Conservation (phyloP, 257 asterid species). For the Rhazya stricta region DNA sequence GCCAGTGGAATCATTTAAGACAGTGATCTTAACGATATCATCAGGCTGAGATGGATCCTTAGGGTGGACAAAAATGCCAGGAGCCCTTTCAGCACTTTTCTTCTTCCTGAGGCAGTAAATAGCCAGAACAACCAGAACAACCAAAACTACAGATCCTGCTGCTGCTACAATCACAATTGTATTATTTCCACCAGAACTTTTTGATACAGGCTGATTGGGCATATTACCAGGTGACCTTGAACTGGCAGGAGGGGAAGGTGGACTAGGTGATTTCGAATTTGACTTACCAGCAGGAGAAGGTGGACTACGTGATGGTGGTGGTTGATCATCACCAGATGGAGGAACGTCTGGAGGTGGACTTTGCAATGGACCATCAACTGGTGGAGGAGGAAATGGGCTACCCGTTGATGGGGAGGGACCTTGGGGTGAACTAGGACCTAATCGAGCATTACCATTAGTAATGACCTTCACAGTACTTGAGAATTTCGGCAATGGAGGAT, state of each 20-base stretch:
- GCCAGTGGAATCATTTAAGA: slow-evolving; percentile 25
- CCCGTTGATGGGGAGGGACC: slow-evolving; percentile 19
- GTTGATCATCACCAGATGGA: slow-evolving; percentile 13
- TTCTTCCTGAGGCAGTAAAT: slow-evolving; percentile 31
- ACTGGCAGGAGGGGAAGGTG: slow-evolving; percentile 3
- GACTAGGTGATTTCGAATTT: slow-evolving; percentile 1
- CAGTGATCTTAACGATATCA: slow-evolving; percentile 33
- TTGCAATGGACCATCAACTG: slow-evolving; percentile 11
- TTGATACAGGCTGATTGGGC: slow-evolving; percentile 8
- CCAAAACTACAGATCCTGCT: slow-evolving; percentile 25
- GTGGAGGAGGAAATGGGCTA: slow-evolving; percentile 20
- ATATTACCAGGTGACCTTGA: slow-evolving; percentile 13
- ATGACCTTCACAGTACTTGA: slow-evolving; percentile 36
- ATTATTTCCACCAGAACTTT: slow-evolving; percentile 17
- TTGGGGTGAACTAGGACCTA: slow-evolving; percentile 17
- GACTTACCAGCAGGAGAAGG: slow-evolving; percentile 16
- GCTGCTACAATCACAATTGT: slow-evolving; percentile 17
- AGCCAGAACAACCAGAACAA: slow-evolving; percentile 21
- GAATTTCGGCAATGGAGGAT: slow-evolving; percentile 64
- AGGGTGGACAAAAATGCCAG: slow-evolving; percentile 36
- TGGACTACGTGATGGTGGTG: slow-evolving; percentile 19
- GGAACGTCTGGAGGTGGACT: slow-evolving; percentile 8
- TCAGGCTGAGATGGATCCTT: slow-evolving; percentile 32
- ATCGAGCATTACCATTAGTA: slow-evolving; percentile 37
- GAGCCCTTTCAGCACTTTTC: slow-evolving; percentile 15